Percentiles rank a stretch among this genome's conserved stretches.
Evolutionary conservation across 2,329 filamentous ascomycete genomes (phyloP).

Genomic region (Albophoma yamanashiensis): DNA sequence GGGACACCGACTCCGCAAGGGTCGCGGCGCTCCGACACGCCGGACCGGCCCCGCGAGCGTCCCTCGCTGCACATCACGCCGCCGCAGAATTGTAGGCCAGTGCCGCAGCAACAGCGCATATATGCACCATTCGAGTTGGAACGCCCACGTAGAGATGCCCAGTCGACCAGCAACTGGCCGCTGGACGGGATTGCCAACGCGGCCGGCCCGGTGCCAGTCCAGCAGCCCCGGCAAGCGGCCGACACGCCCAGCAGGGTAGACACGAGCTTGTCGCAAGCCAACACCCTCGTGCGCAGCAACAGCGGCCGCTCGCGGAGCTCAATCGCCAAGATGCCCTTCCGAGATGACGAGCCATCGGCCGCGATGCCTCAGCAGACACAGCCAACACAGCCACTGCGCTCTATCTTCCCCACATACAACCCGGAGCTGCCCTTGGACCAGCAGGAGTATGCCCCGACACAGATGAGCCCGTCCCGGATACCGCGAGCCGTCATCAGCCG

Average conservation of each 20-base stretch:
- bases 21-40: conserved; percentile 12
- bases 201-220: conserved; percentile 16
- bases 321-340: conserved; percentile 43
- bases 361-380: conserved; percentile 13
- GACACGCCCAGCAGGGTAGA: conserved; percentile 35
- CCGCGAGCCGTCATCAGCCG: conserved; percentile 55
- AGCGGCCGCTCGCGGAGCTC: conserved; percentile 43
- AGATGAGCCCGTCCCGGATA: conserved; percentile 52
- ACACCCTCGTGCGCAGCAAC: conserved; percentile 36
- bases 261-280: conserved; percentile 39
- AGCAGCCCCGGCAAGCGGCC: conserved; percentile 28
- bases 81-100: conserved; percentile 10
- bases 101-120: background rate
- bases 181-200: background rate
- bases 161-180: conserved; percentile 1
- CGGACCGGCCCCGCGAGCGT: conserved; percentile 4
- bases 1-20: conserved; percentile 15
- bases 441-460: conserved; percentile 61
- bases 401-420: conserved; percentile 70
- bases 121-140: background rate
- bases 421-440: conserved; percentile 53
- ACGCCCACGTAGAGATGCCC: background rate
- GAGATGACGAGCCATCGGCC: conserved; percentile 17
- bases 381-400: conserved; percentile 37
- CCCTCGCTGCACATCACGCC: conserved; percentile 4